These are phyloP conservation scores for Phaeophleospora eucalypticola DNA, from an alignment of 2,329 filamentous ascomycete species.

Conservation along the genomic window DNA sequence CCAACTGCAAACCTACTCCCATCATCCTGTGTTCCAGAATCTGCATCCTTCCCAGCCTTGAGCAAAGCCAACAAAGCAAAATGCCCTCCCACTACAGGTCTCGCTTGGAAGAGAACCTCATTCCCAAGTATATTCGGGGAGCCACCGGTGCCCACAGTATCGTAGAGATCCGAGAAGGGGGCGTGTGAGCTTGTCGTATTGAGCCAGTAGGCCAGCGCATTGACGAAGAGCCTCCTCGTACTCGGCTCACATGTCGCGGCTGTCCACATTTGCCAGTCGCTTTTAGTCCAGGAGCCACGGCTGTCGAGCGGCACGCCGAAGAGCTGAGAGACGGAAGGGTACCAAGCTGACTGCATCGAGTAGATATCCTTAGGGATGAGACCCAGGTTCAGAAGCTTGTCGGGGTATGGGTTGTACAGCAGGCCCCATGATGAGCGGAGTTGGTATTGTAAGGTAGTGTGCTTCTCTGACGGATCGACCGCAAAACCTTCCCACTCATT, in stretches of 20 bases:
- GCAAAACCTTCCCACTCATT: constrained; percentile 6
- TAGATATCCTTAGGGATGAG: constrained; percentile 26
- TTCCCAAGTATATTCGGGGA: neutral
- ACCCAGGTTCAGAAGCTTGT: constrained; percentile 24
- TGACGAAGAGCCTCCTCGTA: constrained; percentile 46
- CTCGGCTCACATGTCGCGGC: constrained; percentile 42
- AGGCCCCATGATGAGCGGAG: constrained; percentile 16
- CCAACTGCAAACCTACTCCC: neutral
- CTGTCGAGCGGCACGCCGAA: constrained; percentile 31
- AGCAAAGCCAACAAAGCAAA: constrained; percentile 8
- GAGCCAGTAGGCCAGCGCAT: constrained; percentile 45
- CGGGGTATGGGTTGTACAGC: constrained; percentile 31
- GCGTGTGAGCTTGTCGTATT: constrained; percentile 44
- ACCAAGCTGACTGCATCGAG: constrained; percentile 30
- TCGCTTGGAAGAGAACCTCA: constrained; percentile 5
- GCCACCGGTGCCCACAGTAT: constrained; percentile 3
- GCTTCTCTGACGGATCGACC: constrained; percentile 6
- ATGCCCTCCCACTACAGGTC: constrained; percentile 12
- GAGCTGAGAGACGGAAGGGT: constrained; percentile 24
- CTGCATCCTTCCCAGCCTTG: constrained; percentile 2
- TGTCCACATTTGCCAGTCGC: constrained; percentile 48
- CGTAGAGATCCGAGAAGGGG: constrained; percentile 47
- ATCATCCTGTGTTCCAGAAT: neutral
- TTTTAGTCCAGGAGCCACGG: constrained; percentile 30
- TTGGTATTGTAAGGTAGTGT: constrained; percentile 10